Base-by-base conservation (phyloP, 2,329 filamentous ascomycete genomes). In the Chaetomiaceae sp. region DNA sequence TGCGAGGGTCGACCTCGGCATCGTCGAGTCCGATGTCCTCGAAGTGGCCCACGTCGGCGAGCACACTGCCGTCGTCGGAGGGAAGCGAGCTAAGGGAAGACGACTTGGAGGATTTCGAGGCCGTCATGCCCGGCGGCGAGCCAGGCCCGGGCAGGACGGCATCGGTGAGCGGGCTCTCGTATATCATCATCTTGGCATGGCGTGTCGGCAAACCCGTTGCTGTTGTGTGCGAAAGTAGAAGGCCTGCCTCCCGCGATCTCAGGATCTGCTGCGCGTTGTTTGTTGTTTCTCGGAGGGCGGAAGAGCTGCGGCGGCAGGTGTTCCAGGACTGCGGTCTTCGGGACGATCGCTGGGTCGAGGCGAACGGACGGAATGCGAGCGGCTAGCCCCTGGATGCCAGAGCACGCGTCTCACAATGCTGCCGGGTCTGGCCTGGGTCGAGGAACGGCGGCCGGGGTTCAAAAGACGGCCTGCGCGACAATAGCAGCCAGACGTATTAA, bases 1-100 rank as follows among this genome's bases (percentile, higher is more conserved):
- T 65, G 20, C 67, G 64, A 20, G 66, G 60, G 45, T 69, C 66
- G 29, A 64, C 53, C 15, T 69, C 62, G 47, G 66, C 60, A 34
- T 77, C 76, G 57, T 91, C 85, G 27, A 97, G 82, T 12, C 88
- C 89, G 67, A 96, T 96, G 60, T 96, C 92, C 69, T 97, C 92
- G 64, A 96, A 96, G 68, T 96, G 85, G 59, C 83, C 84, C 54
- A 87, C 81, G 66, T 95, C 89, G 48, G 83, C 79, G 42, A 88
- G 74, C 47, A 84, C 79, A 61, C 79, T 82, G 65, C 85, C 83
- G 62, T 89, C 88, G 64, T 90, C 87, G 64, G 85, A 87, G 57
- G 82, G 84, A 53, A 87, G 85, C 34, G 91, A 95, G 63, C 86
- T 87, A 65, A 92, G 88, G 46, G 90, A 95, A 5, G 89, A 95